These are phyloP conservation scores for Scheffersomyces cryptocercus DNA, from an alignment of 1,139 yeast genomes.

Conservation along the genomic window DNA sequence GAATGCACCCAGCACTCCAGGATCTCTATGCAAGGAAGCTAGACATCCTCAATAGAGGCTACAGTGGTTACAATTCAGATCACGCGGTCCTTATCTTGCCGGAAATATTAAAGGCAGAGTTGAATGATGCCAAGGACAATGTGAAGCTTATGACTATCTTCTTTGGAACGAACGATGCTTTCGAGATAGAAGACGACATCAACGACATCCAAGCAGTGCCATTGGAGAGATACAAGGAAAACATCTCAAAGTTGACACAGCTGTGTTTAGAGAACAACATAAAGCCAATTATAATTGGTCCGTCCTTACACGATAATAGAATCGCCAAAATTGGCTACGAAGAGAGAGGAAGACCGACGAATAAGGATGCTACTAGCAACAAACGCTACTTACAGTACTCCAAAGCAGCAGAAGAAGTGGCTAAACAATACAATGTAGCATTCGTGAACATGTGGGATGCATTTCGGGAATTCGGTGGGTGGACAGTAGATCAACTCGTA, in stretches of 20 bases:
- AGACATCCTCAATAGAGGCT: slow-evolving; percentile 63
- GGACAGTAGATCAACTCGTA: slow-evolving; percentile 15
- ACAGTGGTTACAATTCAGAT: slow-evolving; percentile 59
- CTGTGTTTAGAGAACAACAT: slow-evolving; percentile 41
- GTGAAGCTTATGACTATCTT: slow-evolving; percentile 54
- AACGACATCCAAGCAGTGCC: slow-evolving; percentile 56
- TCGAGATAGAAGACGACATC: slow-evolving; percentile 15
- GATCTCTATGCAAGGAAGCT: slow-evolving; percentile 50
- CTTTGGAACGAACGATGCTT: slow-evolving; percentile 78
- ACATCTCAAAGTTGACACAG: slow-evolving; percentile 44
- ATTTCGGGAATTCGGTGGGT: slow-evolving; percentile 31
- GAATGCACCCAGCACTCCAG: slow-evolving; percentile 53
- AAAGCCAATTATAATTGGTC: slow-evolving; percentile 59
- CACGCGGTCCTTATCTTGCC: slow-evolving; percentile 52
- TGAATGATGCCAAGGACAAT: slow-evolving; percentile 25
- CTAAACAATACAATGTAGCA: slow-evolving; percentile 46
- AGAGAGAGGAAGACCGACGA: slow-evolving; percentile 6
- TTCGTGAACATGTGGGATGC: slow-evolving; percentile 54
- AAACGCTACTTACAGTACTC: slow-evolving; percentile 47
- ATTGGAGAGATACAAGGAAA: slow-evolving; percentile 46
- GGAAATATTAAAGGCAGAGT: slow-evolving; percentile 45
- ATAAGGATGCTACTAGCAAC: slow-evolving; percentile 18
- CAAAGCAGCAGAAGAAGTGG: slow-evolving; percentile 48
- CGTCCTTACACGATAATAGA: slow-evolving; percentile 54
- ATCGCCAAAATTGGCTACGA: slow-evolving; percentile 5